These are phyloP conservation scores for Globisporangium nodosum DNA, from an alignment of 352 stramenopile genomes.

Conservation along the genomic window DNA sequence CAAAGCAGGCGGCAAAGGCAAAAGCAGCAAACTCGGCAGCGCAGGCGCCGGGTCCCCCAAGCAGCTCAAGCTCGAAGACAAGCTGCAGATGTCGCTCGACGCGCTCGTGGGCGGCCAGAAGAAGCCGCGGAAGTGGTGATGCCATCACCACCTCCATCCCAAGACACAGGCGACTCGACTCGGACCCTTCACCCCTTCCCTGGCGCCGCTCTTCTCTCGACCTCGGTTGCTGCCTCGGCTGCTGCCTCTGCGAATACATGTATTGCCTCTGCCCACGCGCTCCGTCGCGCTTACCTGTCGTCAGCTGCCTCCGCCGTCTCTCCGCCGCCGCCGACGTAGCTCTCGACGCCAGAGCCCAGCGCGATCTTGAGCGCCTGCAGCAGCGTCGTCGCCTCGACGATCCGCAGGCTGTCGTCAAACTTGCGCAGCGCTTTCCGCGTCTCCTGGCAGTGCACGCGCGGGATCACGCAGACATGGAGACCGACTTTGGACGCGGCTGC, in stretches of 20 bases:
- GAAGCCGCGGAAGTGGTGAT: constrained; percentile 10
- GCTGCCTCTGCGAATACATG: constrained; percentile 12
- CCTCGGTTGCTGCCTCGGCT: not conserved
- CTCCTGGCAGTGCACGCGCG: constrained; percentile 39
- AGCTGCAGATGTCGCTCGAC: constrained; percentile 59
- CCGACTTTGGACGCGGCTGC: constrained; percentile 79
- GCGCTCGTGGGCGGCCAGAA: constrained; percentile 36
- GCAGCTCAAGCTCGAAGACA: constrained; percentile 49
- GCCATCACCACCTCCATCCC: not conserved
- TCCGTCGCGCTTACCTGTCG: constrained; percentile 2
- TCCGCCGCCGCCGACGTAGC: not conserved
- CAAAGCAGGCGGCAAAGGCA: constrained; percentile 4
- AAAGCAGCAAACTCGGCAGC: constrained; percentile 3
- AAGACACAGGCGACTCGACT: not conserved
- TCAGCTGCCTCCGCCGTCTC: not conserved
- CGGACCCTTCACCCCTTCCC: not conserved
- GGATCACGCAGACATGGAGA: constrained; percentile 66
- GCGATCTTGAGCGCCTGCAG: constrained; percentile 61
- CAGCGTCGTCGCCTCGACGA: constrained; percentile 65
- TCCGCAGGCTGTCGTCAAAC: constrained; percentile 41
- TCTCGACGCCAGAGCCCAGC: constrained; percentile 16
- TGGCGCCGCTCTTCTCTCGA: not conserved
- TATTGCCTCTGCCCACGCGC: constrained; percentile 1
- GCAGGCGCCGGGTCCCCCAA: constrained; percentile 1
- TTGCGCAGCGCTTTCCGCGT: constrained; percentile 45